Conservation (phyloP, 306 rosid genomes). For the Fagus crenata region DNA sequence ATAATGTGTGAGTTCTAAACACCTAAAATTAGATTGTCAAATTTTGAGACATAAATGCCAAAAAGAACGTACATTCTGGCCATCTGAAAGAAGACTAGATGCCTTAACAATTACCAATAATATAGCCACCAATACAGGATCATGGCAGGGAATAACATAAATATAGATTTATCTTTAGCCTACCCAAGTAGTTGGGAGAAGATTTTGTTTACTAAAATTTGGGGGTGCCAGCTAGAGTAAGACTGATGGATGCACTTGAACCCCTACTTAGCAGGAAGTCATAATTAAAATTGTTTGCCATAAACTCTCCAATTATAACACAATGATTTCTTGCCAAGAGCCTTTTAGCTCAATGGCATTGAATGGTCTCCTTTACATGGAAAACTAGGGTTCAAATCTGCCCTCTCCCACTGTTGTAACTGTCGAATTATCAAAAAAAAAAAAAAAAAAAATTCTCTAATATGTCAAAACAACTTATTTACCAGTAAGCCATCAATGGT, state of each 20-base stretch:
- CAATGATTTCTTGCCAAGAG: background rate
- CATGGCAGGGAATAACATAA: background rate
- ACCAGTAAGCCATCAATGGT: slow-evolving; percentile 8
- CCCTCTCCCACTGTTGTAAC: too few relatives aligned
- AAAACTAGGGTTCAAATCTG: too few relatives aligned
- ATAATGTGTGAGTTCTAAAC: background rate
- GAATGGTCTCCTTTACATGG: too few relatives aligned
- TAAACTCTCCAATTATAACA: slow-evolving; percentile 2
- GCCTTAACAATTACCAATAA: background rate
- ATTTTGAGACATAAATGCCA: background rate
- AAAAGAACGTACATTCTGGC: background rate
- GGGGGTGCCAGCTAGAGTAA: background rate
- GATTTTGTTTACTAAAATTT: slow-evolving; percentile 15
- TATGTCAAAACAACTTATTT: background rate
- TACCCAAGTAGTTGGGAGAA: slow-evolving; percentile 17
- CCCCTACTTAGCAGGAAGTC: background rate
- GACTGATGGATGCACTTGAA: slow-evolving; percentile 12
- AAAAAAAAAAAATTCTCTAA: background rate
- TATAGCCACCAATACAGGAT: background rate
- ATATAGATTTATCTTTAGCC: background rate
- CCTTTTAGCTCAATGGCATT: too few relatives aligned
- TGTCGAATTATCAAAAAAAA: too few relatives aligned
- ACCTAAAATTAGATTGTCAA: background rate
- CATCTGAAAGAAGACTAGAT: background rate
- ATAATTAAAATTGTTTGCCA: slow-evolving; percentile 7